Evolutionary conservation across 768 basidiomycete genomes (phyloP).

Genomic region (Lentinula aciculospora): DNA sequence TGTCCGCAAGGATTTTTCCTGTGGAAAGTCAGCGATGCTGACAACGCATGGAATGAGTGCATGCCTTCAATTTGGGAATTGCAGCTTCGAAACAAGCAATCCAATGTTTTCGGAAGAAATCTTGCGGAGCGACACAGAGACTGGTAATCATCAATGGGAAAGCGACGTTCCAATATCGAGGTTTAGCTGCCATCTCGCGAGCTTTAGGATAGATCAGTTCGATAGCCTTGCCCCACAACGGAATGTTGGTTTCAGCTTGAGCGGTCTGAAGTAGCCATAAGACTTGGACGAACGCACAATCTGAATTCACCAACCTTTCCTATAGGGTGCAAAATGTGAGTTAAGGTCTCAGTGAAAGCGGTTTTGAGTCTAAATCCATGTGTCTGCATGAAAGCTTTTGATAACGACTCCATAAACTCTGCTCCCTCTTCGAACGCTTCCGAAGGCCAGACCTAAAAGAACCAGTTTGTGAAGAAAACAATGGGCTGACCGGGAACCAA

Average conservation of each 20-base stretch:
- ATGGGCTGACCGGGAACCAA: not conserved
- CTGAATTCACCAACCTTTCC: constrained; percentile 53
- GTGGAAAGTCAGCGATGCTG: constrained; percentile 9
- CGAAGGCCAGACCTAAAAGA: constrained; percentile 79
- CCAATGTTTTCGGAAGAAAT: constrained; percentile 85
- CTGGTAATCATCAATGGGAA: constrained; percentile 81
- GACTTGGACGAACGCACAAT: constrained; percentile 2
- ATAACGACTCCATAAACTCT: constrained; percentile 82
- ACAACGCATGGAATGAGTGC: not conserved
- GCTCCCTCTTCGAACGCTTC: constrained; percentile 91
- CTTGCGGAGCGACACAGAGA: constrained; percentile 82
- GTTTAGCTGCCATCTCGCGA: constrained; percentile 80
- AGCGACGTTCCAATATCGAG: constrained; percentile 83
- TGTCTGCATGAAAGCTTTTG: constrained; percentile 76
- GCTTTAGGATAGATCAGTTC: constrained; percentile 80
- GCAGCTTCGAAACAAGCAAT: constrained; percentile 64
- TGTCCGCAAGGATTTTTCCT: constrained; percentile 75
- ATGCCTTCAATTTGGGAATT: constrained; percentile 76
- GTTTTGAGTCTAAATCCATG: constrained; percentile 81
- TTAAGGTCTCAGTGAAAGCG: constrained; percentile 80
- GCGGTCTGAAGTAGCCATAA: constrained; percentile 53
- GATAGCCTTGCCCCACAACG: constrained; percentile 90
- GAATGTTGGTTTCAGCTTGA: constrained; percentile 94
- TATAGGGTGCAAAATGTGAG: constrained; percentile 76
- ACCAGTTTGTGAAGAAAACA: not conserved